Evolutionary conservation across 495 filamentous ascomycete genomes (phyloP).

Genomic region (Penicillium salamii): DNA sequence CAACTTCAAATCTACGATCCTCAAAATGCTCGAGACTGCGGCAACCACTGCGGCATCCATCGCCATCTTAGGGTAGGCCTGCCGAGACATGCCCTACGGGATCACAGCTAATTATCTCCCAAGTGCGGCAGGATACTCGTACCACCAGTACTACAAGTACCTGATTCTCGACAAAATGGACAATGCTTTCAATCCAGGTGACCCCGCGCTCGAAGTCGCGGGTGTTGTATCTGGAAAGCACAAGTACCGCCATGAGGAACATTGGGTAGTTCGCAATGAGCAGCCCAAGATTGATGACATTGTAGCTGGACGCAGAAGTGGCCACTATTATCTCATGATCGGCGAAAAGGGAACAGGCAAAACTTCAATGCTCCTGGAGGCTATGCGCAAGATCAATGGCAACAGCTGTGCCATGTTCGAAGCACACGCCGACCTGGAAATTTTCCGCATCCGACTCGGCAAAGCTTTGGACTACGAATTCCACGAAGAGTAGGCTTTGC

Average conservation of each 20-base stretch:
- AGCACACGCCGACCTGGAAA: constrained; percentile 90
- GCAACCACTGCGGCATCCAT: constrained; percentile 87
- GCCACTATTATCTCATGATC: constrained; percentile 90
- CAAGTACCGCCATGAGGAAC: constrained; percentile 54
- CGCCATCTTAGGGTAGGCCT: constrained; percentile 67
- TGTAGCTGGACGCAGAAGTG: constrained; percentile 61
- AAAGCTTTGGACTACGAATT: constrained; percentile 95
- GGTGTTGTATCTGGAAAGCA: constrained; percentile 60
- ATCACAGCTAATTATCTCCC: constrained; percentile 13
- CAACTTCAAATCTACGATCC: constrained; percentile 47
- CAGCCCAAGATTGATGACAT: constrained; percentile 77
- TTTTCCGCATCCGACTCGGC: constrained; percentile 87
- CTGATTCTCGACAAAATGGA: constrained; percentile 85
- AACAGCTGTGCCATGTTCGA: constrained; percentile 90
- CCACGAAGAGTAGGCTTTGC: constrained; percentile 52
- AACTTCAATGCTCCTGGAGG: constrained; percentile 89
- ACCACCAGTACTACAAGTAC: constrained; percentile 86
- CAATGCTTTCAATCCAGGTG: constrained; percentile 87
- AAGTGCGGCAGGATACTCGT: constrained; percentile 75
- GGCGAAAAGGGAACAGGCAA: constrained; percentile 97
- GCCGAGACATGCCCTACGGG: not conserved
- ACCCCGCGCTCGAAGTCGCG: constrained; percentile 86
- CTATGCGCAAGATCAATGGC: constrained; percentile 87
- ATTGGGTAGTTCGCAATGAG: constrained; percentile 82
- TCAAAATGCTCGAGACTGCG: constrained; percentile 82